These are phyloP conservation scores for Schizochytrium sp. DNA, from an alignment of 108 stramenopile species.

Conservation along the genomic window DNA sequence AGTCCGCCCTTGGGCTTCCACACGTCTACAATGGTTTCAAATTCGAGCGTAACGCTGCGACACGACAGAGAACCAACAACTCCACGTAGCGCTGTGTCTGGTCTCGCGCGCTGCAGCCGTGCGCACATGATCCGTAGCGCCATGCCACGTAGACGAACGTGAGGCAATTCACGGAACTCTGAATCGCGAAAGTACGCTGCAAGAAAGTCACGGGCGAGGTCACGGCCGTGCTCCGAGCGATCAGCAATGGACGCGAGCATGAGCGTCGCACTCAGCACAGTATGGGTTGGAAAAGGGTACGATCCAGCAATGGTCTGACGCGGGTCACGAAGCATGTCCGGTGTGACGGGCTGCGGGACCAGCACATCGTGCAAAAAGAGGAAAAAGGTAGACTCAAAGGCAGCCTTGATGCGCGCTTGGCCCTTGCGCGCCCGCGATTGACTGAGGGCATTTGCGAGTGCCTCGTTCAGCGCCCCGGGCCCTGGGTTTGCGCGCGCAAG, in stretches of 20 bases:
- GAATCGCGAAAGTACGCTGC: neutral
- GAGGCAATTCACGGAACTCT: neutral
- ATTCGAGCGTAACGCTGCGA: neutral
- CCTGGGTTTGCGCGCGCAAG: neutral
- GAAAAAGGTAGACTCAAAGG: neutral
- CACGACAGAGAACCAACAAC: neutral
- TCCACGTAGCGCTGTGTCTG: neutral
- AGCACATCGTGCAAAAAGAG: neutral
- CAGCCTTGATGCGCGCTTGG: neutral
- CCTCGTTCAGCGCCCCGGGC: neutral
- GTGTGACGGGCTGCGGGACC: neutral
- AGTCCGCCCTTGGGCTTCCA: neutral
- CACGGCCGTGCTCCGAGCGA: neutral
- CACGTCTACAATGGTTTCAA: neutral
- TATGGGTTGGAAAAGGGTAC: neutral
- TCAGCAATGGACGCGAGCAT: neutral
- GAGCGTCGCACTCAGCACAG: neutral
- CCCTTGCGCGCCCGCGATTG: neutral
- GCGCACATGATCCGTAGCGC: neutral
- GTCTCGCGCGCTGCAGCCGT: neutral
- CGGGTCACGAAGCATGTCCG: neutral
- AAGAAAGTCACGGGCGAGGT: neutral
- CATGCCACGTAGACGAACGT: neutral
- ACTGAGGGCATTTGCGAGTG: neutral
- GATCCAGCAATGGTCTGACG: neutral